These are phyloP conservation scores for Calonectria montana DNA, from an alignment of 2,329 filamentous ascomycete genomes.

Conservation along the genomic window DNA sequence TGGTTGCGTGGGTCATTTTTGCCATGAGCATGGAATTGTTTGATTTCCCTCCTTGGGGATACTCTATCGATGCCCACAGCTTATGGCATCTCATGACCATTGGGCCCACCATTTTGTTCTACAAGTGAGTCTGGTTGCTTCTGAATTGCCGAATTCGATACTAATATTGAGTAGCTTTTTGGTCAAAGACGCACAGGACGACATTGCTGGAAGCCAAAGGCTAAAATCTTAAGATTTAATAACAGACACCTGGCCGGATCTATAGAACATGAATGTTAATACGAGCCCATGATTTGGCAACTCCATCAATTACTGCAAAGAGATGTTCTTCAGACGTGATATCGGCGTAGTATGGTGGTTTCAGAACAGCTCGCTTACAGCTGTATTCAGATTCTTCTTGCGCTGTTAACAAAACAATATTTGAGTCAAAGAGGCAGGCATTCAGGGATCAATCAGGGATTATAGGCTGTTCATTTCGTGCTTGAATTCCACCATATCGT, in stretches of 20 bases:
- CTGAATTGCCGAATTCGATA: neutral
- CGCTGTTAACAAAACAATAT: neutral
- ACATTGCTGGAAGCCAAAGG: slow-evolving; percentile 75
- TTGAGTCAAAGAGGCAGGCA: neutral
- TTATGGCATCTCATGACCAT: slow-evolving; percentile 97
- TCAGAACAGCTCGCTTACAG: neutral
- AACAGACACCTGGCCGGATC: neutral
- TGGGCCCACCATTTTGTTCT: slow-evolving; percentile 88
- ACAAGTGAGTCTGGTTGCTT: slow-evolving; percentile 78
- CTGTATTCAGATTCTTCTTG: neutral
- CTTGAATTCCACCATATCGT: neutral
- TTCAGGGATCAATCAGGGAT: neutral
- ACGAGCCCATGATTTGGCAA: neutral
- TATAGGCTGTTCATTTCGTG: neutral
- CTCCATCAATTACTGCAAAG: neutral
- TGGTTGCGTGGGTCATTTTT: slow-evolving; percentile 90
- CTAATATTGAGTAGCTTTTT: slow-evolving; percentile 74
- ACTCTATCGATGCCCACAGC: slow-evolving; percentile 91
- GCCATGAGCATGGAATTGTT: slow-evolving; percentile 97
- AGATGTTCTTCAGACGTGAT: neutral
- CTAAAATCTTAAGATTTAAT: slow-evolving; percentile 67
- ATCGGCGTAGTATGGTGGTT: neutral
- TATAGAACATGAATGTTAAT: slow-evolving; percentile 6
- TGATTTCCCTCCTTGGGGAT: slow-evolving; percentile 88
- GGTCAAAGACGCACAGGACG: slow-evolving; percentile 85